Conservation (phyloP, 495 filamentous ascomycete genomes). For the Penicillium silybi region DNA sequence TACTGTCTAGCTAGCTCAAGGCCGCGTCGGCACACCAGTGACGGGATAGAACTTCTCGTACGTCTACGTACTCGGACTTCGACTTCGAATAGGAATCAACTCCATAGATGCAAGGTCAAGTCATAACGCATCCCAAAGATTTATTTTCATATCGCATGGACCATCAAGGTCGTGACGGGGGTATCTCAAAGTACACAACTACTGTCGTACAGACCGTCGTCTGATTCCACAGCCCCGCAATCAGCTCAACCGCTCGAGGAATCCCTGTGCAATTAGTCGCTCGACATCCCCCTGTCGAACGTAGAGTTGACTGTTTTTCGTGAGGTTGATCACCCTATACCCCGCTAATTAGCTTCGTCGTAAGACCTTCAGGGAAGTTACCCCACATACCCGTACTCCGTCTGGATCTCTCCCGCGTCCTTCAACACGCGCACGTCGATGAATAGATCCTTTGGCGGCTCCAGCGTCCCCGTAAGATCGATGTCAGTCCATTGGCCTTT, state of each 20-base stretch:
- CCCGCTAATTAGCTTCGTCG: slow-evolving; percentile 4
- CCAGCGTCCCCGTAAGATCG: slow-evolving; percentile 90
- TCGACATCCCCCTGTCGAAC: slow-evolving; percentile 97
- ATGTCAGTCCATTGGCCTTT: slow-evolving; percentile 99
- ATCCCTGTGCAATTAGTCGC: slow-evolving; percentile 92
- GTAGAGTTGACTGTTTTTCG: slow-evolving; percentile 97
- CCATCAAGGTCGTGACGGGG: slow-evolving; percentile 6
- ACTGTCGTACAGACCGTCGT: not conserved
- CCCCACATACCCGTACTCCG: slow-evolving; percentile 85
- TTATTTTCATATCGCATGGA: not conserved
- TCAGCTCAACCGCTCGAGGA: slow-evolving; percentile 88
- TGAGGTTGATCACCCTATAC: slow-evolving; percentile 84
- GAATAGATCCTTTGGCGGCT: slow-evolving; percentile 92
- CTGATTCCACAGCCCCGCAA: not conserved
- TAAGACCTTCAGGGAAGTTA: not conserved
- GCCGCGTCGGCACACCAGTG: not conserved
- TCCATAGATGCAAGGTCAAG: not conserved
- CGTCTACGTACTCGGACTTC: not conserved
- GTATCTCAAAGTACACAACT: slow-evolving; percentile 15
- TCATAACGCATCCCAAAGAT: not conserved
- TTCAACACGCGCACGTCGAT: slow-evolving; percentile 96
- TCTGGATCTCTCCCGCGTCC: slow-evolving; percentile 98
- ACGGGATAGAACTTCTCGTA: not conserved
- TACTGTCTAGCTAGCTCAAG: not conserved
- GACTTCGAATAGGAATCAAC: not conserved